Conservation (phyloP, 2,329 filamentous ascomycete genomes). For the Arthrobotrys megalospora region DNA sequence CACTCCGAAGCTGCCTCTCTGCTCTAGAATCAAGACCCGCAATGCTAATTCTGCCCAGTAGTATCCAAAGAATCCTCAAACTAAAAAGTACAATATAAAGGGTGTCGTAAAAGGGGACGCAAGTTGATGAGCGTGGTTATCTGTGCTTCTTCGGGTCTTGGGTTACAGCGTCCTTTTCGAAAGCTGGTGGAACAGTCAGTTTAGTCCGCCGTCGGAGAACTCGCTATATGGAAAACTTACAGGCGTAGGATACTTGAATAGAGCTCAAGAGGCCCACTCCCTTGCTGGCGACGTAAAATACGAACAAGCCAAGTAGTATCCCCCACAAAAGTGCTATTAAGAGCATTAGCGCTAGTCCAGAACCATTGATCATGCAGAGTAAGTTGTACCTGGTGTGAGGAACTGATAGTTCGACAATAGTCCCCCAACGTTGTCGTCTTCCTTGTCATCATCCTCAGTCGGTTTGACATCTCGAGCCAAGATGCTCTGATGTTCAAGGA, state of each 20-base stretch:
- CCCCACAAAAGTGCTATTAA: slow-evolving; percentile 30
- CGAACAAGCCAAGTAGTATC: slow-evolving; percentile 19
- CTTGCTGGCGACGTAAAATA: slow-evolving; percentile 31
- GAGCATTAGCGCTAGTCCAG: neutral
- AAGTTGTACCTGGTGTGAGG: slow-evolving; percentile 92
- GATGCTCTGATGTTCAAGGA: slow-evolving; percentile 45
- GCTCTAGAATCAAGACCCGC: slow-evolving; percentile 42
- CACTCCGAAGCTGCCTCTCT: slow-evolving; percentile 35
- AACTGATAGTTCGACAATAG: slow-evolving; percentile 96
- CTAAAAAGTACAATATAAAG: slow-evolving; percentile 13
- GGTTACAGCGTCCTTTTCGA: slow-evolving; percentile 73
- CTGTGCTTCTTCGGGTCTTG: slow-evolving; percentile 48
- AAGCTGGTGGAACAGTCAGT: slow-evolving; percentile 33
- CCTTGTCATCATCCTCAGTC: slow-evolving; percentile 8
- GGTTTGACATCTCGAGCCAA: slow-evolving; percentile 34
- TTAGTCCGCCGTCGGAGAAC: neutral
- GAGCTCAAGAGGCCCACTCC: slow-evolving; percentile 42
- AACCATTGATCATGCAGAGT: neutral
- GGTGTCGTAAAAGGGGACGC: neutral
- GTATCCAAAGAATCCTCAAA: slow-evolving; percentile 34
- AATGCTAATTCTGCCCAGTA: slow-evolving; percentile 43
- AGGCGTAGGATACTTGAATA: slow-evolving; percentile 55
- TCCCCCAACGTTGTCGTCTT: slow-evolving; percentile 37
- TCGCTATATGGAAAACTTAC: slow-evolving; percentile 17
- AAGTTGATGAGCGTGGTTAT: neutral